These are phyloP conservation scores for Vaccinium macrocarpon DNA, from an alignment of 148 eudicot genomes.

Conservation along the genomic window DNA sequence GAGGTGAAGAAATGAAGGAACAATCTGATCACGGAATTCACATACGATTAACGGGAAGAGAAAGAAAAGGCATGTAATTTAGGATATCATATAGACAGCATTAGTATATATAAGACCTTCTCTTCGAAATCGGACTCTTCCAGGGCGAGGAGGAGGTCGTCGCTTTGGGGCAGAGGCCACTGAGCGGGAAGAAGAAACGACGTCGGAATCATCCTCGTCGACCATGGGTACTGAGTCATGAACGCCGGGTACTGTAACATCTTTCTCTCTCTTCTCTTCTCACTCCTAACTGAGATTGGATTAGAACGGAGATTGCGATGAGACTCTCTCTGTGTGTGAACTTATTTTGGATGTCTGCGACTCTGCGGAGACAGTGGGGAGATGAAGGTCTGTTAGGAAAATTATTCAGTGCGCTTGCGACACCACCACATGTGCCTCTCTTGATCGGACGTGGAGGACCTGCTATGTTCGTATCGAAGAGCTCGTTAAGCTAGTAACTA, in stretches of 20 bases:
- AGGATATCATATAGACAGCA: not conserved
- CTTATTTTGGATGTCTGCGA: too few relatives aligned
- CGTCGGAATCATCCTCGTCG: conserved; percentile 66
- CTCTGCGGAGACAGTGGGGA: too few relatives aligned
- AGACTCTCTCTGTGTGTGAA: too few relatives aligned
- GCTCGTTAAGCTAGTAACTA: too few relatives aligned
- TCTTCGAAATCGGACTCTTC: conserved; percentile 75
- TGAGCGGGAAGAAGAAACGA: conserved; percentile 59
- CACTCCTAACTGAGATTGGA: not conserved
- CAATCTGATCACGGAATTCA: not conserved
- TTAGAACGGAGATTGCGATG: not conserved
- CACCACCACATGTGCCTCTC: too few relatives aligned
- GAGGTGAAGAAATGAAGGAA: not conserved
- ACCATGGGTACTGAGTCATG: conserved; percentile 72
- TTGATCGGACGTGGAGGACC: too few relatives aligned
- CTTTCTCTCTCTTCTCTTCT: not conserved
- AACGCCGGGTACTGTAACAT: conserved; percentile 65
- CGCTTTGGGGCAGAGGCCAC: conserved; percentile 54
- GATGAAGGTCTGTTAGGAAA: too few relatives aligned
- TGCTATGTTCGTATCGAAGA: too few relatives aligned
- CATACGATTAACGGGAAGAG: not conserved
- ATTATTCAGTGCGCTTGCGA: too few relatives aligned
- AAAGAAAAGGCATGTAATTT: not conserved
- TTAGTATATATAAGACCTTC: conserved; percentile 41
- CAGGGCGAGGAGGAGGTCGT: conserved; percentile 69